A percentile compares a stretch with the other conserved stretches of the same genome.
Evolutionary conservation across 768 basidiomycete species (phyloP).

Genomic region (Lactifluus hygrophoroides): DNA sequence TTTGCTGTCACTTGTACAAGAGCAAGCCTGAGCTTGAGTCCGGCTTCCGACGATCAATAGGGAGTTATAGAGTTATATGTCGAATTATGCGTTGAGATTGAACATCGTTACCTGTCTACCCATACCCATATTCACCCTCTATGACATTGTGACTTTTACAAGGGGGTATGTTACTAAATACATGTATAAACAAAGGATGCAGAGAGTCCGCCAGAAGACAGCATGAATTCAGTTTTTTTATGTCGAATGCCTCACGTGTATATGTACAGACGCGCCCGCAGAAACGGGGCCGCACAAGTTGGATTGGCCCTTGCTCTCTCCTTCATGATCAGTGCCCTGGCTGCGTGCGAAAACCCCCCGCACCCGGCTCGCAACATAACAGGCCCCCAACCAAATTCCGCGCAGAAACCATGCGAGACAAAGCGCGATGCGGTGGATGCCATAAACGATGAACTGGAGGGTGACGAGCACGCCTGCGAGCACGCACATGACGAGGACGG

Average conservation of each 20-base stretch:
- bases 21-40: no score
- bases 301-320: background rate
- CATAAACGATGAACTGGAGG: conserved; percentile 52
- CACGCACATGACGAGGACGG: conserved; percentile 51
- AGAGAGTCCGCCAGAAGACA: background rate
- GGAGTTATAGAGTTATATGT: no score
- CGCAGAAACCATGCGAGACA: conserved; percentile 10
- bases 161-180: background rate
- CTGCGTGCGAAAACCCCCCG: background rate
- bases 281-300: background rate
- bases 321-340: background rate
- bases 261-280: background rate
- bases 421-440: conserved; percentile 6
- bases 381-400: background rate
- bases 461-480: conserved; percentile 49
- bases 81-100: no score
- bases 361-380: background rate
- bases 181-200: background rate
- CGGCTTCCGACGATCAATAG: no score
- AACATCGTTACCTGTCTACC: no score
- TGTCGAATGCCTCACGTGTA: background rate
- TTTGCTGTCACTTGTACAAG: no score
- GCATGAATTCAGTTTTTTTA: background rate
- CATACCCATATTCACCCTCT: no score
- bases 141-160: no score